Base-by-base conservation (phyloP, 768 basidiomycete species). In the Pholiota molesta region DNA sequence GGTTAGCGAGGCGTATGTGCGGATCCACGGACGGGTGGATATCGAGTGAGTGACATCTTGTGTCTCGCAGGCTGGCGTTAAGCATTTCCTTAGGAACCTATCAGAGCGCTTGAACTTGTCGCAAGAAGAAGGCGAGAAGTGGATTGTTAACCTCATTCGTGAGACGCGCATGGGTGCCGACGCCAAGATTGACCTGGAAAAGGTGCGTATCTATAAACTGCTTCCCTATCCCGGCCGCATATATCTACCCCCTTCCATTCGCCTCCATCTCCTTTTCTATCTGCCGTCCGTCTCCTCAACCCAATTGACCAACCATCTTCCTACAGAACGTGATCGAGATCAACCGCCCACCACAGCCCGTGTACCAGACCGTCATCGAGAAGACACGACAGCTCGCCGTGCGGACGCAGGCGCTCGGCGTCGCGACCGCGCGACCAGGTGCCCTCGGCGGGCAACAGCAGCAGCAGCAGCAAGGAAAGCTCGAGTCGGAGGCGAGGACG, bases 71-170 rank as follows among this genome's bases (percentile, higher is more conserved):
- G 26, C 4, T 4, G 16, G 44, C 35, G 56, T n/a, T 49, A 10
- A 14, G 45, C 5, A 26, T 37, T 49, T 37, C 52, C 52, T 49
- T 26, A 95, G 95, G 62, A 94, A 97, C 70, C 85, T 99, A 13
- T 97, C 96, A 9, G 90, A 94, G 69, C 88, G 97, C 9, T 83
- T 99, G 14, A 98, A 98, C 74, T 84, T 99, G 52, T 89, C 92
- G n/a, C 86, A 83, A 44, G 95, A 95, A 66, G 97, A 99, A 72
- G 97, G 97, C 55, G 97, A 99, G 73, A 97, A 97, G 70, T 99
- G 97, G 97, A 97, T 99, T 64, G 97, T 99, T 69, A 98, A 99
- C 80, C 90, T 99, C 63, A 97, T 99, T 69, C 88, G 97, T 35
- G 97, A 99, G 76, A 97, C 96, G 6, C 86, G 95, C 51, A 94